These are phyloP conservation scores for Heliophila coronopifolia DNA, from an alignment of 441 rosid species.

Conservation along the genomic window DNA sequence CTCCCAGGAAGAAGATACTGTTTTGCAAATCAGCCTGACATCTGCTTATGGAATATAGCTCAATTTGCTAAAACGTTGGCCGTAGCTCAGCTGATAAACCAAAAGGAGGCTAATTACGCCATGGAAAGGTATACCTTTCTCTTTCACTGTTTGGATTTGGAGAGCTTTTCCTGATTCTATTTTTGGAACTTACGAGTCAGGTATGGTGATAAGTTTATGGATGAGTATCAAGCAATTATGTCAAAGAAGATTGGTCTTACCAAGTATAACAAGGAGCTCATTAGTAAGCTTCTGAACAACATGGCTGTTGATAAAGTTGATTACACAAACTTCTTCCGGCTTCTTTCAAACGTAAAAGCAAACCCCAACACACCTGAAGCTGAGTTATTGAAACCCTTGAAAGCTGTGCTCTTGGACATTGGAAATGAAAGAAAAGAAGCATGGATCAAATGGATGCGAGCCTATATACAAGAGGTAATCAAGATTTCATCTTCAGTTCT, in stretches of 20 bases:
- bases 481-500: neutral
- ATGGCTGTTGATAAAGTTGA: slow-evolving; percentile 98
- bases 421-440: slow-evolving; percentile 95
- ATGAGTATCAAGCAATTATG: slow-evolving; percentile 90
- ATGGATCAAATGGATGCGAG: slow-evolving; percentile 78
- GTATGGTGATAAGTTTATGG: slow-evolving; percentile 91
- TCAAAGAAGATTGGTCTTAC: slow-evolving; percentile 84
- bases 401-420: slow-evolving; percentile 83
- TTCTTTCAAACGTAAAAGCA: slow-evolving; percentile 73
- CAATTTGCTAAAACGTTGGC: slow-evolving; percentile 65
- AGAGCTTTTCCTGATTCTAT: neutral
- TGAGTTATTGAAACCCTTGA: slow-evolving; percentile 66
- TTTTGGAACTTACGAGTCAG: slow-evolving; percentile 31
- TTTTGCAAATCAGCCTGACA: slow-evolving; percentile 95
- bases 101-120: slow-evolving; percentile 82
- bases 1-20: slow-evolving; percentile 95
- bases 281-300: slow-evolving; percentile 73
- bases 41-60: slow-evolving; percentile 86
- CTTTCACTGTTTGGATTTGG: neutral
- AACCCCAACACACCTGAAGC: slow-evolving; percentile 53
- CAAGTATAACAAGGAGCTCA: slow-evolving; percentile 83
- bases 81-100: slow-evolving; percentile 64
- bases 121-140: slow-evolving; percentile 71
- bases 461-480: slow-evolving; percentile 84
- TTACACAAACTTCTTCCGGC: slow-evolving; percentile 89